These are phyloP conservation scores for Cadophora luteo-olivacea DNA, from an alignment of 2,329 filamentous ascomycete genomes.

Conservation along the genomic window DNA sequence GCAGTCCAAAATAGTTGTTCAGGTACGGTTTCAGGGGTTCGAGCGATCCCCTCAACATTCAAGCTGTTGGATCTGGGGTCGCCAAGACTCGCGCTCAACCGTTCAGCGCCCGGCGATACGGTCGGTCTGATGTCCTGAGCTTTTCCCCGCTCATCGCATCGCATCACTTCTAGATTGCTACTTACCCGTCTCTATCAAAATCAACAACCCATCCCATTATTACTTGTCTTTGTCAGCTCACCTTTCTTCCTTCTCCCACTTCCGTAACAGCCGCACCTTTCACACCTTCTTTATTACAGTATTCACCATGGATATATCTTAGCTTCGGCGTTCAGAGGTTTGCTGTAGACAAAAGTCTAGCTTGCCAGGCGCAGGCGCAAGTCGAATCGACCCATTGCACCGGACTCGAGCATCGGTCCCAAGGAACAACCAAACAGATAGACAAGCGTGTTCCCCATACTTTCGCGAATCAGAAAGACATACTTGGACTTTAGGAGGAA, in stretches of 20 bases:
- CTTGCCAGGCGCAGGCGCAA: slow-evolving; percentile 37
- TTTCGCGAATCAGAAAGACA: too few relatives aligned
- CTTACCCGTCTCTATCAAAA: background rate
- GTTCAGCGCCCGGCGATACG: slow-evolving; percentile 19
- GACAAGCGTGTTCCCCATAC: too few relatives aligned
- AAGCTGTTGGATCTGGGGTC: slow-evolving; percentile 19
- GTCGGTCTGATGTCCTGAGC: slow-evolving; percentile 3
- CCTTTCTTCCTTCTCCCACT: slow-evolving; percentile 16
- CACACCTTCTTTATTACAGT: slow-evolving; percentile 8
- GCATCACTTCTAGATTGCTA: slow-evolving; percentile 15
- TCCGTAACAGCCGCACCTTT: slow-evolving; percentile 7
- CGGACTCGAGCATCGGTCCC: slow-evolving; percentile 23
- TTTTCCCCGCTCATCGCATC: slow-evolving; percentile 23
- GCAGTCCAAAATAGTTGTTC: background rate
- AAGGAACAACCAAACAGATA: slow-evolving; percentile 24
- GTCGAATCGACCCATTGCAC: slow-evolving; percentile 17
- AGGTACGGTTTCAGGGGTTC: slow-evolving; percentile 19
- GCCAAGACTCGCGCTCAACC: slow-evolving; percentile 20
- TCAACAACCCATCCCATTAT: background rate
- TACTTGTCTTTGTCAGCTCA: background rate
- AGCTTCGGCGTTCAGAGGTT: slow-evolving; percentile 24
- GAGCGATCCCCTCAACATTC: slow-evolving; percentile 16
- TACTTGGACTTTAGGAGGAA: slow-evolving; percentile 6
- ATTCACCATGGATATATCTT: slow-evolving; percentile 40
- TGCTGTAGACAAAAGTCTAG: slow-evolving; percentile 21